Conservation (phyloP, 1,139 yeast species). For the Nakaseomyces uthaithaninus region DNA sequence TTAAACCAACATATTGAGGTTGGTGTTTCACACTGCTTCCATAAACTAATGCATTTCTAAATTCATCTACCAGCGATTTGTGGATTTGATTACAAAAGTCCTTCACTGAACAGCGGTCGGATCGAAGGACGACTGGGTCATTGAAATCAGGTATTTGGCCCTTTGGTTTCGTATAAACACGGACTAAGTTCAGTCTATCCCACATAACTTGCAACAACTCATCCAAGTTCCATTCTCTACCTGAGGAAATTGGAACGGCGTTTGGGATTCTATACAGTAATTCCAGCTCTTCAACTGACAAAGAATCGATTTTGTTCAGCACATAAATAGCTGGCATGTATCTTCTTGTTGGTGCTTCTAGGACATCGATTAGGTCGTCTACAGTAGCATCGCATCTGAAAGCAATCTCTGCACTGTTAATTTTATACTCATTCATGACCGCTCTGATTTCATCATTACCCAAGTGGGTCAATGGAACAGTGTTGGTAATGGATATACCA, state of each 20-base stretch:
- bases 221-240: constrained; percentile 93
- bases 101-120: constrained; percentile 75
- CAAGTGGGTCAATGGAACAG: constrained; percentile 84
- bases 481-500: constrained; percentile 86
- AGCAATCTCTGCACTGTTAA: constrained; percentile 94
- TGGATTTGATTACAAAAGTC: constrained; percentile 96
- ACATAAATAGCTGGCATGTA: constrained; percentile 94
- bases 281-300: constrained; percentile 88
- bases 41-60: constrained; percentile 82
- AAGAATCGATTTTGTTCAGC: constrained; percentile 88
- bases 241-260: constrained; percentile 94
- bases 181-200: constrained; percentile 78
- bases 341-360: constrained; percentile 81
- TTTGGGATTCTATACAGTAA: constrained; percentile 83
- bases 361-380: constrained; percentile 89
- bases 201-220: constrained; percentile 92
- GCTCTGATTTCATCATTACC: constrained; percentile 92
- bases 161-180: constrained; percentile 96
- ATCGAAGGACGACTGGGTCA: constrained; percentile 88
- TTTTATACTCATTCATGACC: constrained; percentile 89
- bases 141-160: constrained; percentile 87
- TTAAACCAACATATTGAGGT: constrained; percentile 91
- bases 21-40: constrained; percentile 95
- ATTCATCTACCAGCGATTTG: constrained; percentile 86
- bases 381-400: constrained; percentile 96